These are phyloP conservation scores for Cephaloascus albidus DNA, from an alignment of 805 yeast genomes.

Conservation along the genomic window DNA sequence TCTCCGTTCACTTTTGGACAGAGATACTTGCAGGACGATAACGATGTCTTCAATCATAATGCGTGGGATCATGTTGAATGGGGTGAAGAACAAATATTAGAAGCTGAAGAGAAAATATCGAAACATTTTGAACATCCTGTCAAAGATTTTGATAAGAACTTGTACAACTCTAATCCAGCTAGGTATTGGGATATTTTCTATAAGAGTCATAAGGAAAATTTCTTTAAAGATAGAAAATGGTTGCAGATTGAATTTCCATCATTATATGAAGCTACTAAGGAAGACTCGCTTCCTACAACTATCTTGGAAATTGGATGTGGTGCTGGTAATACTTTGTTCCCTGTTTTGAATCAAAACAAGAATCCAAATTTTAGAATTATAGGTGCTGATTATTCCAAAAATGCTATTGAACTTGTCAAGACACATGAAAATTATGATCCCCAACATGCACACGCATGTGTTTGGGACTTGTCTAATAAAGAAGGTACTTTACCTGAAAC, in stretches of 20 bases:
- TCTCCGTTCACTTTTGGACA: constrained; percentile 91
- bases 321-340: constrained; percentile 95
- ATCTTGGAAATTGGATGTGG: constrained; percentile 96
- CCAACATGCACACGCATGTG: constrained; percentile 67
- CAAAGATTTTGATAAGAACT: constrained; percentile 70
- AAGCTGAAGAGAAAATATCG: constrained; percentile 66
- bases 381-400: constrained; percentile 86
- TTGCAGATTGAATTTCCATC: constrained; percentile 87
- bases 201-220: constrained; percentile 82
- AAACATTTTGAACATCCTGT: constrained; percentile 80
- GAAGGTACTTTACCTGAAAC: constrained; percentile 75
- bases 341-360: constrained; percentile 73
- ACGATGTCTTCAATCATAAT: constrained; percentile 84
- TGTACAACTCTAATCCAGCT: constrained; percentile 80
- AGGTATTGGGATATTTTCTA: constrained; percentile 94
- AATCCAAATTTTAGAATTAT: constrained; percentile 65
- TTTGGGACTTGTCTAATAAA: constrained; percentile 89
- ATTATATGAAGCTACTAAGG: constrained; percentile 67
- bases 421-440: constrained; percentile 50
- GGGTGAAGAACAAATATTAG: constrained; percentile 80
- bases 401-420: constrained; percentile 82
- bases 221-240: constrained; percentile 97
- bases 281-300: constrained; percentile 58
- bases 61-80: constrained; percentile 98
- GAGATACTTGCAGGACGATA: constrained; percentile 58